A percentile compares a stretch with the other conserved stretches of the same genome.
Evolutionary conservation across 345 rosid genomes (phyloP).

Genomic region (Eutrema heterophyllum): DNA sequence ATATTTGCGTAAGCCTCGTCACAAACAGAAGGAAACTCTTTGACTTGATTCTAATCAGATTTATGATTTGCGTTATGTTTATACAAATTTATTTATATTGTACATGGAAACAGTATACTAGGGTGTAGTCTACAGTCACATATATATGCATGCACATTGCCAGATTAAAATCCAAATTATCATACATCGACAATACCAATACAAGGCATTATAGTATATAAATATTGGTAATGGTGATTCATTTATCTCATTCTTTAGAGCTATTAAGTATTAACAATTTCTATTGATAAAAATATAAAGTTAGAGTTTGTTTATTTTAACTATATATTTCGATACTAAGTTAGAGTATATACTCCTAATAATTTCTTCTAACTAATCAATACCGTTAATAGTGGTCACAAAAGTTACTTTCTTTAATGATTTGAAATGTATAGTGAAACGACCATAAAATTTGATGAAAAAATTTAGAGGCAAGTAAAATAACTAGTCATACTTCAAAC

Average conservation of each 20-base stretch:
- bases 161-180: not conserved
- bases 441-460: not conserved
- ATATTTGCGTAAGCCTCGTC: not conserved
- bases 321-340: not conserved
- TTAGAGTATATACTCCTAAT: not conserved
- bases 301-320: not conserved
- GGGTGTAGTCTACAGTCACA: not conserved
- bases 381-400: not conserved
- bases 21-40: not conserved
- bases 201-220: not conserved
- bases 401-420: not conserved
- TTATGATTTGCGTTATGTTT: not conserved
- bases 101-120: not conserved
- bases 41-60: not conserved
- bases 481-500: not conserved
- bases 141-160: not conserved
- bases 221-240: not conserved
- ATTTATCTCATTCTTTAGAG: not conserved
- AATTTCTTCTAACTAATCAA: not conserved
- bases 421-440: conserved; percentile 7
- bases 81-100: not conserved
- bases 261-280: not conserved
- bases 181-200: not conserved
- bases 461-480: not conserved
- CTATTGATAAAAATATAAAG: not conserved